Conservation (phyloP, 192 early-diverging fungal genomes). For the Rhizophagus prolifer region DNA sequence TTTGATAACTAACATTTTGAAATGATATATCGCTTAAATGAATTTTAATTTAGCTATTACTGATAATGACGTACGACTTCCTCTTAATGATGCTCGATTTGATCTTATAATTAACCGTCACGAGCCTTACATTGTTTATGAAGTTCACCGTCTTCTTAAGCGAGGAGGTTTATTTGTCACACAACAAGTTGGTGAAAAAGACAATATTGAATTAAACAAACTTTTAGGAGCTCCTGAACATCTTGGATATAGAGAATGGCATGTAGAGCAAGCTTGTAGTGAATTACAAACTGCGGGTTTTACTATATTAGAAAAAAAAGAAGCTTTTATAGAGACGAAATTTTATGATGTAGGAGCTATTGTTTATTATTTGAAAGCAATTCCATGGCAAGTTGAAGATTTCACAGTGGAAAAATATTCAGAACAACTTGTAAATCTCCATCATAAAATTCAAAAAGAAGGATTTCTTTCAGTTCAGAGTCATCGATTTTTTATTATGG, state of each 20-base stretch:
- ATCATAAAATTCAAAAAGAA: slow-evolving; percentile 32
- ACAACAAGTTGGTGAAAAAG: slow-evolving; percentile 36
- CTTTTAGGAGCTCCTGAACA: slow-evolving; percentile 33
- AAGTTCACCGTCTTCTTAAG: slow-evolving; percentile 32
- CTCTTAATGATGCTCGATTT: slow-evolving; percentile 32
- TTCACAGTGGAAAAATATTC: slow-evolving; percentile 38
- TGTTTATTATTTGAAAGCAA: slow-evolving; percentile 33
- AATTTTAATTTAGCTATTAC: slow-evolving; percentile 8
- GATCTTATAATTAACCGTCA: slow-evolving; percentile 37
- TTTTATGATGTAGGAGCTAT: slow-evolving; percentile 40
- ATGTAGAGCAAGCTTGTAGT: slow-evolving; percentile 25
- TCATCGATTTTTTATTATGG: slow-evolving; percentile 33
- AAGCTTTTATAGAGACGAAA: slow-evolving; percentile 29
- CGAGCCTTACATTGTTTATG: slow-evolving; percentile 15
- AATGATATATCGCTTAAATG: background rate
- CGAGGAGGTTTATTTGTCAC: slow-evolving; percentile 32
- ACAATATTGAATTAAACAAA: slow-evolving; percentile 30
- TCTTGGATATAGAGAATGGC: slow-evolving; percentile 11
- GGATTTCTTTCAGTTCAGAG: slow-evolving; percentile 30
- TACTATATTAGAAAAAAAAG: slow-evolving; percentile 15
- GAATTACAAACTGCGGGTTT: slow-evolving; percentile 28
- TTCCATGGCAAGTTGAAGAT: slow-evolving; percentile 33
- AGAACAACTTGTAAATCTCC: slow-evolving; percentile 32
- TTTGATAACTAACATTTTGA: background rate
- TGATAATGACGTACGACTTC: slow-evolving; percentile 28